A percentile compares a stretch with the other conserved stretches of the same genome.
phyloP scores from a whole-genome alignment of 495 filamentous ascomycete species.

The Podospora pseudoanserina region DNA sequence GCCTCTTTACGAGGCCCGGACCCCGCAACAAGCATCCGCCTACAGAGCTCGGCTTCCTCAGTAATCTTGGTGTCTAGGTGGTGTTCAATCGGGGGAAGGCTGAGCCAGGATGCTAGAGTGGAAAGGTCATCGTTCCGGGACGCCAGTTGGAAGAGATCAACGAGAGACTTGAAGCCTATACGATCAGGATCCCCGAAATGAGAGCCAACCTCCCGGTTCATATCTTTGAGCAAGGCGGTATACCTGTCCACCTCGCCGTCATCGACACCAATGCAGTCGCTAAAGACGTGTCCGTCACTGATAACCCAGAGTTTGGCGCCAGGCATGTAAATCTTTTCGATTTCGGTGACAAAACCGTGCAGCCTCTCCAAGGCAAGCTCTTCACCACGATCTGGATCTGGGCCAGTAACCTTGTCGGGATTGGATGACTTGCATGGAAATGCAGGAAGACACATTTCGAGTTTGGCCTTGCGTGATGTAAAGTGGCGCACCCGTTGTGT shows the following conservation, averaged over 20 bases:
- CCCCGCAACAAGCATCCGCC: constrained; percentile 35
- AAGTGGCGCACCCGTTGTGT: constrained; percentile 15
- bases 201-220: constrained; percentile 28
- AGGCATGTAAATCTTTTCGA: constrained; percentile 32
- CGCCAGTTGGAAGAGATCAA: constrained; percentile 20
- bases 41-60: constrained; percentile 35
- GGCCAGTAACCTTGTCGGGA: constrained; percentile 17
- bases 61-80: constrained; percentile 32
- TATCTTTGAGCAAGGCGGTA: constrained; percentile 28
- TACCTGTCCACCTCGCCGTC: constrained; percentile 39
- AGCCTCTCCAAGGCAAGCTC: constrained; percentile 31
- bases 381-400: constrained; percentile 17
- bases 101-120: constrained; percentile 10
- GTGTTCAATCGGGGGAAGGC: constrained; percentile 25
- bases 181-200: constrained; percentile 9
- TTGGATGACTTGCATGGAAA: constrained; percentile 26
- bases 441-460: constrained; percentile 20
- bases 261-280: constrained; percentile 43
- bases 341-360: constrained; percentile 28
- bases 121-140: neutral
- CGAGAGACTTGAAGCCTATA: constrained; percentile 20
- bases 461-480: constrained; percentile 4
- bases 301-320: constrained; percentile 38
- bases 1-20: constrained; percentile 26
- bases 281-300: constrained; percentile 45